Conservation (phyloP, 192 early-diverging fungal species). For the Endogone sp. region DNA sequence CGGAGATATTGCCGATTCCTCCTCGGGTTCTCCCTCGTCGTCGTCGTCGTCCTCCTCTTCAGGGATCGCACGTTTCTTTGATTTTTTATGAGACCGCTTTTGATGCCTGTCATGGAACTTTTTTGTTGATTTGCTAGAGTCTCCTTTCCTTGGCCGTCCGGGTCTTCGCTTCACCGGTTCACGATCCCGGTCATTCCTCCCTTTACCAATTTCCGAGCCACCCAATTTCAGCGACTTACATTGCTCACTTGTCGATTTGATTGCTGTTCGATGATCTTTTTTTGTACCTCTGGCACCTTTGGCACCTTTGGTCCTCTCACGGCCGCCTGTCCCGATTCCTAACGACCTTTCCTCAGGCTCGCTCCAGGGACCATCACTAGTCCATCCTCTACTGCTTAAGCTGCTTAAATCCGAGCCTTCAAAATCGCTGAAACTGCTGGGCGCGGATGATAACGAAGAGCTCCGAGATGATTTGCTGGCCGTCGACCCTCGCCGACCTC, state of each 20-base stretch:
- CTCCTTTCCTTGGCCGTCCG: neutral
- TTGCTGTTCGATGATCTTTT: neutral
- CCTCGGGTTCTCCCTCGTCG: too few species aligned
- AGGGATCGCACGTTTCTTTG: neutral
- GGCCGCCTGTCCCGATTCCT: neutral
- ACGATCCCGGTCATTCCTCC: neutral
- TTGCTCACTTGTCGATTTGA: neutral
- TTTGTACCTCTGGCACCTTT: neutral
- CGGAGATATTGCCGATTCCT: neutral
- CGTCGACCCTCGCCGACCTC: neutral
- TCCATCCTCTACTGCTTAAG: neutral
- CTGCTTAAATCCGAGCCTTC: neutral
- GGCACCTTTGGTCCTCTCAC: neutral
- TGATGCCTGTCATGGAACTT: neutral
- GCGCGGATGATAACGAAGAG: neutral
- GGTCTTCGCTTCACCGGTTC: neutral
- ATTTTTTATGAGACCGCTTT: neutral
- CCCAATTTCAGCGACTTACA: neutral
- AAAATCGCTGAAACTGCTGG: neutral
- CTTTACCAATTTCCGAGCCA: neutral
- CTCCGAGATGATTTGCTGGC: neutral
- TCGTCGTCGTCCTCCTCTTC: neutral
- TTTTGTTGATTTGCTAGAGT: neutral
- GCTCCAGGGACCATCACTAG: neutral
- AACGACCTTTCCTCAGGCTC: neutral